Evolutionary conservation across 768 basidiomycete species (phyloP).

Genomic region (Thelephora aurantiotincta): DNA sequence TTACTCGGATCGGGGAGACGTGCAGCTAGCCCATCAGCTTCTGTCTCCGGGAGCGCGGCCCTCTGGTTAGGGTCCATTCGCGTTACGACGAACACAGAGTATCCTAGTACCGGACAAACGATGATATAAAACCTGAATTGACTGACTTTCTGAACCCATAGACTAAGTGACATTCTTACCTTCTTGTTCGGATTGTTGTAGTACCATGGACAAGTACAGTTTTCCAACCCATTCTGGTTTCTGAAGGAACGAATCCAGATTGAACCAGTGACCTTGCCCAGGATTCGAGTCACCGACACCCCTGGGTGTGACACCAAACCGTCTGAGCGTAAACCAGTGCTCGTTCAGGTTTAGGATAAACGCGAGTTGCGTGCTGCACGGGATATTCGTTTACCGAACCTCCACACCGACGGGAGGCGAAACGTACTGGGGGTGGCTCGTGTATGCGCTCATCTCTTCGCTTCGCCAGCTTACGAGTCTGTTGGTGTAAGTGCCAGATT

Average conservation of each 20-base stretch:
- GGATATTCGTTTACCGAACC: constrained; percentile 5
- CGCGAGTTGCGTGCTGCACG: constrained; percentile 56
- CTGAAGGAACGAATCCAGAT: constrained; percentile 63
- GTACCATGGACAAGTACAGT: constrained; percentile 71
- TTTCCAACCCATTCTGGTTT: constrained; percentile 74
- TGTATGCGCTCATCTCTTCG: constrained; percentile 66
- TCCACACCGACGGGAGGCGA: not conserved
- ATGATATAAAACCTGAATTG: constrained; percentile 2
- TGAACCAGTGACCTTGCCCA: constrained; percentile 70
- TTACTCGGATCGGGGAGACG: constrained; percentile 37
- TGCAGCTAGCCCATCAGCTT: constrained; percentile 59
- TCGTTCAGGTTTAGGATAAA: constrained; percentile 79
- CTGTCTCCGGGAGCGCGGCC: constrained; percentile 44
- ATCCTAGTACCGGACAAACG: constrained; percentile 32
- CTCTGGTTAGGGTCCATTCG: constrained; percentile 41
- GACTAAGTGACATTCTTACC: constrained; percentile 33
- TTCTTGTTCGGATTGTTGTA: constrained; percentile 78
- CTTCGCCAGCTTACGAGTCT: constrained; percentile 79
- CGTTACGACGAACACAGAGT: constrained; percentile 67
- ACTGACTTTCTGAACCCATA: no score
- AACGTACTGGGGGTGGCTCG: constrained; percentile 64
- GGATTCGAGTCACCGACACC: constrained; percentile 26
- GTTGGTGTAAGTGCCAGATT: constrained; percentile 1
- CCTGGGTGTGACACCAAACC: constrained; percentile 45
- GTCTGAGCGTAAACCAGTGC: constrained; percentile 83